A percentile compares a stretch with the other conserved stretches of the same genome.
These are phyloP conservation scores for Phialemonium atrogriseum DNA, from an alignment of 2,329 filamentous ascomycete genomes.

Conservation along the genomic window DNA sequence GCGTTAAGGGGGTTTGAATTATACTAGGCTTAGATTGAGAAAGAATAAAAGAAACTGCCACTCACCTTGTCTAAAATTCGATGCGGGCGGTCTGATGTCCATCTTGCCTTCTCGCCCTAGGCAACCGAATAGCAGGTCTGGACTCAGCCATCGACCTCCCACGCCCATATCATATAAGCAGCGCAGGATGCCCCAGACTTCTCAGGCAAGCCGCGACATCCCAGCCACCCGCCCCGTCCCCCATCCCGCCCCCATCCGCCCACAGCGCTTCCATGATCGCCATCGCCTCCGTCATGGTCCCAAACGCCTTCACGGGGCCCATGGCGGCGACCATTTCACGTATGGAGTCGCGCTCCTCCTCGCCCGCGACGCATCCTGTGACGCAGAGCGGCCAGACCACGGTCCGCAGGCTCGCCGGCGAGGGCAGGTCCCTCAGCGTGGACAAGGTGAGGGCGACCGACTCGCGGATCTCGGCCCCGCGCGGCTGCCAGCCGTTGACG, in stretches of 20 bases:
- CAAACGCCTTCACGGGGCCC: constrained; percentile 34
- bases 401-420: constrained; percentile 19
- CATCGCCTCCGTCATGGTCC: constrained; percentile 33
- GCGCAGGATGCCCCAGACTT: constrained; percentile 11
- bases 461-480: constrained; percentile 29
- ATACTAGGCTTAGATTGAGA: no score
- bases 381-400: constrained; percentile 27
- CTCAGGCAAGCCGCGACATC: constrained; percentile 32
- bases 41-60: no score
- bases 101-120: no score
- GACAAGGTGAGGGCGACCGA: constrained; percentile 21
- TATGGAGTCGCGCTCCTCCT: constrained; percentile 33
- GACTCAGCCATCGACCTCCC: background rate
- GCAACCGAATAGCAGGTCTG: no score
- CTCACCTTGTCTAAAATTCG: no score
- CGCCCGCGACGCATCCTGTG: constrained; percentile 26
- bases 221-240: constrained; percentile 27
- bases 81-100: no score
- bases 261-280: constrained; percentile 39
- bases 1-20: no score
- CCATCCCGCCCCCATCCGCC: constrained; percentile 27
- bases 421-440: constrained; percentile 22
- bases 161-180: constrained; percentile 18
- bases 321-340: constrained; percentile 30
- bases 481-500: constrained; percentile 42